Percentiles rank a stretch among this genome's conserved stretches.
Evolutionary conservation across 2,329 filamentous ascomycete species (phyloP).

Genomic region (Thelonectria rubi): DNA sequence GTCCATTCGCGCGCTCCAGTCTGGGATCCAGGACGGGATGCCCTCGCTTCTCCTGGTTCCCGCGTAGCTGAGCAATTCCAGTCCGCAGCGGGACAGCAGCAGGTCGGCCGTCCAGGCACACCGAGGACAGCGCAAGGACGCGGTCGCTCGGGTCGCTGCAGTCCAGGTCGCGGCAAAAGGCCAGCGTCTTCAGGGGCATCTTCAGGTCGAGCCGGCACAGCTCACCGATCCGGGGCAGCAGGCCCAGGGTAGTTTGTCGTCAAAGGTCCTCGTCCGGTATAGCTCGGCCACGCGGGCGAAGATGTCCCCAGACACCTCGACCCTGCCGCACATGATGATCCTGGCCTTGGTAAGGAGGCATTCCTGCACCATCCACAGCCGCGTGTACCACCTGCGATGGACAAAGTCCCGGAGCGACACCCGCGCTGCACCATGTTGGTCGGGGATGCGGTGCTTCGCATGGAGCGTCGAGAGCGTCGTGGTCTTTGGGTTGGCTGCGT

Average conservation of each 20-base stretch:
- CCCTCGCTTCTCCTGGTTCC: constrained; percentile 2
- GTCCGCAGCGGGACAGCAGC: not conserved
- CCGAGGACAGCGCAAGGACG: constrained; percentile 11
- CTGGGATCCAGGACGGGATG: constrained; percentile 17
- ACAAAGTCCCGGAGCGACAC: constrained; percentile 12
- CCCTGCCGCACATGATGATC: constrained; percentile 19
- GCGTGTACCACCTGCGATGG: constrained; percentile 10
- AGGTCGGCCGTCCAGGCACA: constrained; percentile 3
- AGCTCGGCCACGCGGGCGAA: not conserved
- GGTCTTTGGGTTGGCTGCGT: not conserved
- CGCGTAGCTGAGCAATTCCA: constrained; percentile 8
- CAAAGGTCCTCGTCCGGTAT: too few species aligned
- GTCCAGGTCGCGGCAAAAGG: constrained; percentile 7
- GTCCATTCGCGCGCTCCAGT: constrained; percentile 10
- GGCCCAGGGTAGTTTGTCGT: not conserved
- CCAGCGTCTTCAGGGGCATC: not conserved
- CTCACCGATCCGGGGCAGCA: constrained; percentile 4
- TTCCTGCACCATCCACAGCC: constrained; percentile 20
- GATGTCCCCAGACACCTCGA: constrained; percentile 1
- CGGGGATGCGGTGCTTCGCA: not conserved
- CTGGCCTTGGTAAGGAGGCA: constrained; percentile 13
- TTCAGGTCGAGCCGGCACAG: not conserved
- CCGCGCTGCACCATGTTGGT: constrained; percentile 3
- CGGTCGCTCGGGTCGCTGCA: constrained; percentile 16
- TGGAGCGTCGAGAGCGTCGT: not conserved